These are phyloP conservation scores for Ambrosiella cleistominuta DNA, from an alignment of 2,329 filamentous ascomycete genomes.

Conservation along the genomic window DNA sequence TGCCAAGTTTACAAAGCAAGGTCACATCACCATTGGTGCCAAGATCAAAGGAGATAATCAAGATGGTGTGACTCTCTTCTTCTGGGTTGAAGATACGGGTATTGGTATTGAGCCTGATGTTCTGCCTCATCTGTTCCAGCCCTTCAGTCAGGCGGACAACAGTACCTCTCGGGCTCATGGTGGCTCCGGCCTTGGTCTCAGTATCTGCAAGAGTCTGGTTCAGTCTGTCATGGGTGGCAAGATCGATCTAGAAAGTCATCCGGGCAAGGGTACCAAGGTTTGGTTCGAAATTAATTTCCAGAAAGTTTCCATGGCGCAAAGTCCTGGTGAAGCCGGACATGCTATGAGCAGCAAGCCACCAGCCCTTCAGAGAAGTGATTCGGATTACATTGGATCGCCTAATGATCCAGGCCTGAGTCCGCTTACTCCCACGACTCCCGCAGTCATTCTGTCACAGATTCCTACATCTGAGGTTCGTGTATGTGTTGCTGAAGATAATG, in stretches of 20 bases:
- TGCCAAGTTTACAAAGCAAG: constrained; percentile 81
- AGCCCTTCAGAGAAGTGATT: background rate
- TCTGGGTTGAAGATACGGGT: constrained; percentile 76
- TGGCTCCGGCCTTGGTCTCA: constrained; percentile 75
- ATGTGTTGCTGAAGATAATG: constrained; percentile 88
- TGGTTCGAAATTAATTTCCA: constrained; percentile 76
- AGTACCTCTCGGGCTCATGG: constrained; percentile 84
- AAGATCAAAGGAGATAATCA: constrained; percentile 53
- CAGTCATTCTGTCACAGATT: constrained; percentile 53
- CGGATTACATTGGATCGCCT: background rate
- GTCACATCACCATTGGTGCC: constrained; percentile 69
- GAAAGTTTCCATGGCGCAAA: constrained; percentile 28
- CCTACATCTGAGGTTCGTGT: constrained; percentile 65
- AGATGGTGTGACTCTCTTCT: constrained; percentile 56
- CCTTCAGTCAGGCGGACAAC: constrained; percentile 82
- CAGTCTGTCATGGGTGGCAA: constrained; percentile 80
- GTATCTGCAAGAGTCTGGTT: constrained; percentile 87
- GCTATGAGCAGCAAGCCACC: background rate
- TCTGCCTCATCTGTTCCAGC: constrained; percentile 71
- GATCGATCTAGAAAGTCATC: constrained; percentile 64
- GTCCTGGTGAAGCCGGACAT: background rate
- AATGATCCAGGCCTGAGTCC: background rate
- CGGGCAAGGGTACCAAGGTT: constrained; percentile 50
- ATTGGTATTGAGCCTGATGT: constrained; percentile 78
- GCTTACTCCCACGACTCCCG: constrained; percentile 17